phyloP scores from a whole-genome alignment of 768 basidiomycete genomes.

The Kwoniella europaea region DNA sequence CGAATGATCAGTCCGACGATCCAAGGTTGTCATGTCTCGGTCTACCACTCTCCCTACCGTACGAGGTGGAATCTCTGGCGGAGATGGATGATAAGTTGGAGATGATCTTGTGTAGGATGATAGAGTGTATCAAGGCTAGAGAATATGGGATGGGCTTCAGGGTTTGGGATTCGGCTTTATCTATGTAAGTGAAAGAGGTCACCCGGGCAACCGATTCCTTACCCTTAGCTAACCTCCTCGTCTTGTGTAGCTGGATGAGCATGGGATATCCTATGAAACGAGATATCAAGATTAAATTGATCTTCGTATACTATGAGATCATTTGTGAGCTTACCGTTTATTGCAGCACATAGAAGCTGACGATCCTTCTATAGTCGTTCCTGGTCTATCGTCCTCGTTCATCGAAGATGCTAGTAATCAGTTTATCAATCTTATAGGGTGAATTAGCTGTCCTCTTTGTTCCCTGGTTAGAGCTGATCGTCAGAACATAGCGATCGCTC shows the following conservation, averaged over 20 bases:
- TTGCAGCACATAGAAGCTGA: background rate
- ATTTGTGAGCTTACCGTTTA: conserved; percentile 40
- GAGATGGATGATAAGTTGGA: conserved; percentile 78
- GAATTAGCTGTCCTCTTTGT: conserved; percentile 57
- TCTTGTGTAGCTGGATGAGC: conserved; percentile 69
- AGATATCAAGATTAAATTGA: conserved; percentile 72
- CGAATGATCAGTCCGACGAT: conserved; percentile 39
- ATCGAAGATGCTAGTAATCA: conserved; percentile 76
- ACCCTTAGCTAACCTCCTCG: background rate
- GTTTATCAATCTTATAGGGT: conserved; percentile 80
- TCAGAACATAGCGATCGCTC: conserved; percentile 35
- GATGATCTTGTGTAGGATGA: conserved; percentile 69
- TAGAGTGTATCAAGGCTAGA: conserved; percentile 75
- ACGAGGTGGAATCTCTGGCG: conserved; percentile 75
- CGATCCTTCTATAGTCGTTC: conserved; percentile 33
- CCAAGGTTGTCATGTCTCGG: conserved; percentile 49
- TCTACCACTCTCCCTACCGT: conserved; percentile 64
- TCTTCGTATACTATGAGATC: conserved; percentile 78
- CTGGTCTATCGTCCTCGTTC: conserved; percentile 51
- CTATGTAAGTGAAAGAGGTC: conserved; percentile 24
- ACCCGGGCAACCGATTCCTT: background rate
- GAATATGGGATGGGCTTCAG: conserved; percentile 81
- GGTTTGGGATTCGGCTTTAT: conserved; percentile 65
- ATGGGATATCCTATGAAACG: conserved; percentile 87
- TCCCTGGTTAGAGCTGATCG: conserved; percentile 62